Conservation (phyloP, 163 green algal species). For the Trebouxiophyceae sp. region DNA sequence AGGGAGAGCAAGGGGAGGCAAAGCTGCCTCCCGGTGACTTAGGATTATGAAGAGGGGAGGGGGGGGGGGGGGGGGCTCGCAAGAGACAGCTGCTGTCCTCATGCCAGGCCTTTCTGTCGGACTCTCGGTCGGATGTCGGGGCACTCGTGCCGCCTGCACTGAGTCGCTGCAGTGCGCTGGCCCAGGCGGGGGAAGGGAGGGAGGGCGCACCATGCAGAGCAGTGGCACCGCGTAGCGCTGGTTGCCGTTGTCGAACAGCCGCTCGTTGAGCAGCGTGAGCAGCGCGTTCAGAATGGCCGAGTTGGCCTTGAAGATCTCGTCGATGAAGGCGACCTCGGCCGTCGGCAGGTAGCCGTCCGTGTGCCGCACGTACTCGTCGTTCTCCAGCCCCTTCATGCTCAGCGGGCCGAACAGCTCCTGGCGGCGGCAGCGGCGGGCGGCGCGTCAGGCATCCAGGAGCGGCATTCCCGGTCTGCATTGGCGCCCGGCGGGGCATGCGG, state of each 20-base stretch:
- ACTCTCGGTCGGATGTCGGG: not conserved
- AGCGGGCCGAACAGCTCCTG: constrained; percentile 58
- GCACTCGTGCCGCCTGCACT: not conserved
- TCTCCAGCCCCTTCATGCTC: constrained; percentile 61
- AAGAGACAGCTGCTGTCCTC: not conserved
- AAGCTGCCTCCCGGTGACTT: no score
- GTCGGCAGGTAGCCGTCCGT: constrained; percentile 63
- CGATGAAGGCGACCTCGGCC: constrained; percentile 83
- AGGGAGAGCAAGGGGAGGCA: no score
- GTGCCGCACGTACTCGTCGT: constrained; percentile 60
- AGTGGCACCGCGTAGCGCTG: constrained; percentile 63
- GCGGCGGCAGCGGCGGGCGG: no score
- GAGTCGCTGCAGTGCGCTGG: not conserved
- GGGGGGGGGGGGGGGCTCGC: no score
- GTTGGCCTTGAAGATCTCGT: constrained; percentile 95
- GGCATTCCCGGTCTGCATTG: no score
- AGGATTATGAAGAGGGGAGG: no score
- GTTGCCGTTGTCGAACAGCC: constrained; percentile 91
- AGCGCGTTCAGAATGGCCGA: constrained; percentile 93
- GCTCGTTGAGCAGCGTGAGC: constrained; percentile 93
- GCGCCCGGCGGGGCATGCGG: no score
- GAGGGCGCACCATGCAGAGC: constrained; percentile 53
- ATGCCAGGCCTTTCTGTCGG: not conserved
- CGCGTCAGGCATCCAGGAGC: no score
- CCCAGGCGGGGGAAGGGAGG: no score